phyloP scores from a whole-genome alignment of 495 filamentous ascomycete species.

The Geoglossum glabrum region DNA sequence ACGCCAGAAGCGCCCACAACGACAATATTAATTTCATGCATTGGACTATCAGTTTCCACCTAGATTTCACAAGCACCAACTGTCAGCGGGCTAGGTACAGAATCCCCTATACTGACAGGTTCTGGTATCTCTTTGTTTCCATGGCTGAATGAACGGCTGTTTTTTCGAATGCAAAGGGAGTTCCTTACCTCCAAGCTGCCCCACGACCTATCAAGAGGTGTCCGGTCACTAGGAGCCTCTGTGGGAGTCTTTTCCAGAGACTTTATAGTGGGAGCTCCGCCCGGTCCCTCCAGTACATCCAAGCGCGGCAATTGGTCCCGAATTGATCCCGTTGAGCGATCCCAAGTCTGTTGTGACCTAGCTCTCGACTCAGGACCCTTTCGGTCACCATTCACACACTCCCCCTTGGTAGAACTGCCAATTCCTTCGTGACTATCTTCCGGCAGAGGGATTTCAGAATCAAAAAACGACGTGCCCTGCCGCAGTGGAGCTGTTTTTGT shows the following conservation, averaged over 20 bases:
- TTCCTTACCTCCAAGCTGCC: background rate
- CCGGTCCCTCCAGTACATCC: background rate
- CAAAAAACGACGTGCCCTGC: background rate
- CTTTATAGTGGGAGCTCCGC: background rate
- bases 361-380: background rate
- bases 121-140: background rate
- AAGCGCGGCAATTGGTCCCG: background rate
- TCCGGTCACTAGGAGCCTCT: background rate
- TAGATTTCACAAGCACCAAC: background rate
- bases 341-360: background rate
- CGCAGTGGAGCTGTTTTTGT: background rate
- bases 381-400: background rate
- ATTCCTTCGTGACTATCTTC: background rate
- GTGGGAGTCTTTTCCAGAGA: background rate
- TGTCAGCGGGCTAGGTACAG: background rate
- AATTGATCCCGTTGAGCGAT: background rate
- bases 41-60: constrained; percentile 10
- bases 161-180: background rate
- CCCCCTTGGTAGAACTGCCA: background rate
- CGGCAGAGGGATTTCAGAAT: background rate
- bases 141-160: background rate
- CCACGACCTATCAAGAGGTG: background rate
- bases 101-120: background rate
- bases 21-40: constrained; percentile 62
- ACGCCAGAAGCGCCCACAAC: constrained; percentile 63